Conservation (phyloP, 2,329 filamentous ascomycete species). For the Aspergillus puulaauensis region DNA sequence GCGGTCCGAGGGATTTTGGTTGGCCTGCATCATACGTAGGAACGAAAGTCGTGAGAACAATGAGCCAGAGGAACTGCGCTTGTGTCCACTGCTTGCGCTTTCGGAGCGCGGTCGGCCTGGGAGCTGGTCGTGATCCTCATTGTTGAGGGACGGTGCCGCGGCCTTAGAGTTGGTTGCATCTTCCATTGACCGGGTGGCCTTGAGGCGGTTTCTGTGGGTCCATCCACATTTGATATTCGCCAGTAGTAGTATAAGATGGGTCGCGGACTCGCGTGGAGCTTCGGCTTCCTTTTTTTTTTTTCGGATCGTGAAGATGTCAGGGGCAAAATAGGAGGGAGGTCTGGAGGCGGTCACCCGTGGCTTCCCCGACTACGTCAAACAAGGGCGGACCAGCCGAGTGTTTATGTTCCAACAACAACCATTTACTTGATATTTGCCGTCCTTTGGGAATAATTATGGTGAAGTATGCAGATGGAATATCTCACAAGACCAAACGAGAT, state of each 20-base stretch:
- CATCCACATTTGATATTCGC: slow-evolving; percentile 17
- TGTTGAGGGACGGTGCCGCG: slow-evolving; percentile 27
- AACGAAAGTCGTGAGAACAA: slow-evolving; percentile 71
- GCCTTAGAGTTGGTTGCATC: slow-evolving; percentile 29
- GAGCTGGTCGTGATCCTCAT: slow-evolving; percentile 18
- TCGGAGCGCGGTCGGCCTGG: slow-evolving; percentile 32
- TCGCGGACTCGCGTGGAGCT: background rate
- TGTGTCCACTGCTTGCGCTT: slow-evolving; percentile 42
- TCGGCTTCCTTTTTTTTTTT: background rate
- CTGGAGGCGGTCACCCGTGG: slow-evolving; percentile 3
- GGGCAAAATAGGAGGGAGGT: background rate
- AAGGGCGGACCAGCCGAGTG: background rate
- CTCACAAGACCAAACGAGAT: background rate
- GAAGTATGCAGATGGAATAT: background rate
- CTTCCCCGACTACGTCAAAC: background rate
- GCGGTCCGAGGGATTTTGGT: slow-evolving; percentile 34
- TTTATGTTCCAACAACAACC: slow-evolving; percentile 4
- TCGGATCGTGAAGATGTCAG: background rate
- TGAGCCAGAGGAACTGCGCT: slow-evolving; percentile 60
- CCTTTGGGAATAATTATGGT: background rate
- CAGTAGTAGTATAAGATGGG: background rate
- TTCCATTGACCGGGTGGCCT: slow-evolving; percentile 35
- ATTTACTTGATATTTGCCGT: background rate
- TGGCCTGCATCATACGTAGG: slow-evolving; percentile 52
- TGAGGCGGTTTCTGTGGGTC: slow-evolving; percentile 22